Conservation (phyloP, 2,329 filamentous ascomycete genomes). For the Apiospora saccharicola region DNA sequence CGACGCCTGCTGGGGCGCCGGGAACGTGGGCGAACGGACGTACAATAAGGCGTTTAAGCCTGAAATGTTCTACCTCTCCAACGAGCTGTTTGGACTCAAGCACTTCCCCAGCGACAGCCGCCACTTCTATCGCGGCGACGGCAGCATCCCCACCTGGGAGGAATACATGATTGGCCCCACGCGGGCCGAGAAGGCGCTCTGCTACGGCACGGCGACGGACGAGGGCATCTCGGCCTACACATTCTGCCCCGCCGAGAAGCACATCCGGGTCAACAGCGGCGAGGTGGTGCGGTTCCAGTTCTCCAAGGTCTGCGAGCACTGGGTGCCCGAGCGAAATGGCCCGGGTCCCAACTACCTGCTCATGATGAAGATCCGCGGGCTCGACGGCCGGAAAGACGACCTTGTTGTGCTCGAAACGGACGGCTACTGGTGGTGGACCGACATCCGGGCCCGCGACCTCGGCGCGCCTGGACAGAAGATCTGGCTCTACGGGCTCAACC, state of each 20-base stretch:
- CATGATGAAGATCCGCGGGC: constrained; percentile 70
- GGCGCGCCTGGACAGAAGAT: constrained; percentile 75
- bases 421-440: constrained; percentile 81
- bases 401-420: constrained; percentile 78
- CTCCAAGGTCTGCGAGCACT: constrained; percentile 81
- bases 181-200: constrained; percentile 54
- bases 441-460: constrained; percentile 71
- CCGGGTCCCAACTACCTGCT: constrained; percentile 72
- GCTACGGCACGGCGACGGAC: constrained; percentile 52
- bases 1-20: constrained; percentile 93
- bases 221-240: constrained; percentile 64
- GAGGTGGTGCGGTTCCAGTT: constrained; percentile 79
- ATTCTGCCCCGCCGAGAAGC: constrained; percentile 66
- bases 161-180: constrained; percentile 77
- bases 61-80: constrained; percentile 64
- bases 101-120: constrained; percentile 78
- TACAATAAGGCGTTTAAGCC: constrained; percentile 77
- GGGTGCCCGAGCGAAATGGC: constrained; percentile 75
- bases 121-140: constrained; percentile 79
- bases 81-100: constrained; percentile 80
- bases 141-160: constrained; percentile 75
- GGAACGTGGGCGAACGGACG: constrained; percentile 63
- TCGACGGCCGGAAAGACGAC: constrained; percentile 72
- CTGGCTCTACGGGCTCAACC: constrained; percentile 67
- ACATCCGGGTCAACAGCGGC: constrained; percentile 66